Evolutionary conservation across 352 stramenopile species (phyloP).

Genomic region (Phytopythium boreale): DNA sequence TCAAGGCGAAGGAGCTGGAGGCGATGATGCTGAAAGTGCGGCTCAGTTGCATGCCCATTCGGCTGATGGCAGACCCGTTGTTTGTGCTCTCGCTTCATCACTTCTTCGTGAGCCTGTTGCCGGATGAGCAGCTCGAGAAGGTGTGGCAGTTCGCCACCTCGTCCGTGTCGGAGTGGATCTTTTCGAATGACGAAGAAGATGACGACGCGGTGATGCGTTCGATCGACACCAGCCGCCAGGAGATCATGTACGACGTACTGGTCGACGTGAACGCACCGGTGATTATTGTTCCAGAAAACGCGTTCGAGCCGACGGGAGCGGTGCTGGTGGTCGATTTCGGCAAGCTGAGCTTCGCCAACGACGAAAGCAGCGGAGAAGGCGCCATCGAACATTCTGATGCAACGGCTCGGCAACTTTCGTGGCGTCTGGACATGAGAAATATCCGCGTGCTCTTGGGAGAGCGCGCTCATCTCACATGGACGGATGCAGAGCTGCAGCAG

Average conservation of each 20-base stretch:
- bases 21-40: constrained; percentile 32
- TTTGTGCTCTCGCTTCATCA: constrained; percentile 66
- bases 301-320: constrained; percentile 29
- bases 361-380: constrained; percentile 8
- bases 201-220: constrained; percentile 41
- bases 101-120: constrained; percentile 69
- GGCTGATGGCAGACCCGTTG: constrained; percentile 63
- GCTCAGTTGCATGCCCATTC: constrained; percentile 56
- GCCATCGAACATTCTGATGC: background rate
- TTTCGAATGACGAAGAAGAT: constrained; percentile 54
- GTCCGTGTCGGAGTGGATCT: constrained; percentile 81
- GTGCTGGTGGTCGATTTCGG: constrained; percentile 74
- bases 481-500: constrained; percentile 25
- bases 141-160: constrained; percentile 82
- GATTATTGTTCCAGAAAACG: constrained; percentile 59
- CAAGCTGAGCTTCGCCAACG: constrained; percentile 44
- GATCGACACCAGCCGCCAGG: constrained; percentile 14
- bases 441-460: constrained; percentile 57
- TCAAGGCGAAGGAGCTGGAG: background rate
- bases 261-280: constrained; percentile 77
- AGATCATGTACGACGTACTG: constrained; percentile 54
- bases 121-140: constrained; percentile 66
- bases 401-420: constrained; percentile 37
- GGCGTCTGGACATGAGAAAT: constrained; percentile 55
- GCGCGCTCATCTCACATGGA: constrained; percentile 38